Conservation (phyloP, 129 eudicot species). For the Logfia minima region DNA sequence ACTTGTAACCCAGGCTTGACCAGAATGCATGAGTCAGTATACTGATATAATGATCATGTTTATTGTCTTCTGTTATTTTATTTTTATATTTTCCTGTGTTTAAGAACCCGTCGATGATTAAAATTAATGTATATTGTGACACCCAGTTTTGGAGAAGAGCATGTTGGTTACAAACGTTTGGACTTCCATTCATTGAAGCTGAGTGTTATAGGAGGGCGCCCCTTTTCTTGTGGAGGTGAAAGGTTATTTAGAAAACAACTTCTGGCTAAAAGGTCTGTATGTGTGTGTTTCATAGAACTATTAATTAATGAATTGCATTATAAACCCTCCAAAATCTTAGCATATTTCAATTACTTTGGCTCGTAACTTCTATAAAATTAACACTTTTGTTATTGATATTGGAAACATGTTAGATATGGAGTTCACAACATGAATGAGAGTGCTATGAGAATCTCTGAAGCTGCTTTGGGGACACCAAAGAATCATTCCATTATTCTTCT, state of each 20-base stretch:
- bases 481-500: conserved; percentile 77
- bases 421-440: conserved; percentile 68
- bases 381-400: not conserved
- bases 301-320: not conserved
- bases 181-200: conserved; percentile 69
- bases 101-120: conserved; percentile 18
- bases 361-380: not conserved
- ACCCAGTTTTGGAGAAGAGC: conserved; percentile 81
- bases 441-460: conserved; percentile 60
- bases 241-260: conserved; percentile 62
- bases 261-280: conserved; percentile 63
- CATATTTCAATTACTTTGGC: no score
- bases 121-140: conserved; percentile 18
- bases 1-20: conserved; percentile 19
- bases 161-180: conserved; percentile 78
- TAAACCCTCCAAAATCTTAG: not conserved
- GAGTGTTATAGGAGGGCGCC: conserved; percentile 88
- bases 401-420: conserved; percentile 59
- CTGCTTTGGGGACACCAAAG: conserved; percentile 69
- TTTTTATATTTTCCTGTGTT: not conserved
- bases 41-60: conserved; percentile 15
- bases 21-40: conserved; percentile 9
- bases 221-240: conserved; percentile 83
- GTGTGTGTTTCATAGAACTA: not conserved
- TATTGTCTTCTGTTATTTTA: conserved; percentile 17